These are phyloP conservation scores for Ascochyta pisi DNA, from an alignment of 2,329 filamentous ascomycete genomes.

Conservation along the genomic window DNA sequence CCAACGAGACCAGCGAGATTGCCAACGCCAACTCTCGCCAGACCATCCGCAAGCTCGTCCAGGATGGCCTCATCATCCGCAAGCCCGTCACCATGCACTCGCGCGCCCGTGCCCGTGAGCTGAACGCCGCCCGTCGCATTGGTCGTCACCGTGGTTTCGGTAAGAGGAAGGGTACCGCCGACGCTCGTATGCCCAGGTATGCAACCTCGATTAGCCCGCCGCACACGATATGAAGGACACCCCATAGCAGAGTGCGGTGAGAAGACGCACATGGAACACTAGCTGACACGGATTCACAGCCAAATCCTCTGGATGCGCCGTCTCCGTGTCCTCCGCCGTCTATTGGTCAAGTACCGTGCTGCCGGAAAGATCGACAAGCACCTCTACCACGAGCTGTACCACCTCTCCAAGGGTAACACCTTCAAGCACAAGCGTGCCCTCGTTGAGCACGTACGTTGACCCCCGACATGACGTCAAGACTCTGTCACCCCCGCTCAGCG, in stretches of 20 bases:
- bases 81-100: slow-evolving; percentile 99
- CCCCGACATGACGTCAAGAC: slow-evolving; percentile 50
- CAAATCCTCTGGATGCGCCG: slow-evolving; percentile 99
- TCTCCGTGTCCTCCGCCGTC: slow-evolving; percentile 97
- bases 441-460: slow-evolving; percentile 94
- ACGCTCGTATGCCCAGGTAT: slow-evolving; percentile 98
- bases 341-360: slow-evolving; percentile 99
- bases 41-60: slow-evolving; percentile 98
- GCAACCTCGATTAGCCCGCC: slow-evolving; percentile 45
- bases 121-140: slow-evolving; percentile 92
- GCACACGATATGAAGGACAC: slow-evolving; percentile 16
- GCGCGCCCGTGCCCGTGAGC: slow-evolving; percentile 90
- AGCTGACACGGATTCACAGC: slow-evolving; percentile 60
- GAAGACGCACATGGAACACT: slow-evolving; percentile 21
- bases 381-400: slow-evolving; percentile 99
- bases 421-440: slow-evolving; percentile 99
- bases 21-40: slow-evolving; percentile 99
- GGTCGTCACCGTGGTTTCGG: slow-evolving; percentile 98
- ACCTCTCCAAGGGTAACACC: slow-evolving; percentile 99
- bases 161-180: slow-evolving; percentile 99
- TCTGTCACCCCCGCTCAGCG: slow-evolving; percentile 28
- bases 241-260: slow-evolving; percentile 14
- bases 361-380: slow-evolving; percentile 99
- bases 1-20: slow-evolving; percentile 99
- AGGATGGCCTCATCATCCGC: slow-evolving; percentile 99